phyloP scores from a whole-genome alignment of 2,329 filamentous ascomycete genomes.

The Bipolaris cookei region DNA sequence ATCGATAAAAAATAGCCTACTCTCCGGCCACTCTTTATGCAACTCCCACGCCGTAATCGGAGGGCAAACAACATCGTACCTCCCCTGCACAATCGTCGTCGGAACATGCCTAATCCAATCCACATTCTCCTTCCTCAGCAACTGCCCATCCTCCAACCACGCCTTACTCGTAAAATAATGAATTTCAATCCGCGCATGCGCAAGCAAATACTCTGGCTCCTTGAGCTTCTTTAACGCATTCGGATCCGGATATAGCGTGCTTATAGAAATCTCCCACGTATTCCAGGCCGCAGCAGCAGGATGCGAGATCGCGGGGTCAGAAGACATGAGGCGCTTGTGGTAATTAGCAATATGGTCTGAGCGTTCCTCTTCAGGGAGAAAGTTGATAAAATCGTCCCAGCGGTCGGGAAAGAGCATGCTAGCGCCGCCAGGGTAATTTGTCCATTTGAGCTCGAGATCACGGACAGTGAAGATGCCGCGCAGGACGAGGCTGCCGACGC shows the following conservation, averaged over 20 bases:
- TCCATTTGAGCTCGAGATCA: conserved; percentile 50
- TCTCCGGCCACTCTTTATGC: conserved; percentile 49
- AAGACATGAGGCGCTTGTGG: conserved; percentile 50
- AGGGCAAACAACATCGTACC: conserved; percentile 57
- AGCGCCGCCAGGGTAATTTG: conserved; percentile 33
- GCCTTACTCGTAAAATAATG: conserved; percentile 54
- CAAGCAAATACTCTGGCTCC: conserved; percentile 38
- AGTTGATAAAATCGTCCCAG: conserved; percentile 47
- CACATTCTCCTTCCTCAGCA: conserved; percentile 45
- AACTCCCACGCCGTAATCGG: conserved; percentile 53
- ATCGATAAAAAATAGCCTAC: conserved; percentile 40
- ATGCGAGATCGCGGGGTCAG: conserved; percentile 35
- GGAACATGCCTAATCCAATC: conserved; percentile 48
- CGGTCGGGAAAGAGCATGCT: conserved; percentile 50
- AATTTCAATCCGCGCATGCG: conserved; percentile 53
- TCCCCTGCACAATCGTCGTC: conserved; percentile 53
- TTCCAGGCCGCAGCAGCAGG: conserved; percentile 49
- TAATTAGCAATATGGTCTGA: conserved; percentile 48
- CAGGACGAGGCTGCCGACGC: conserved; percentile 50
- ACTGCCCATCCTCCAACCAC: conserved; percentile 53
- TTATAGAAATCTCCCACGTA: conserved; percentile 45
- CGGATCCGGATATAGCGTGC: conserved; percentile 35
- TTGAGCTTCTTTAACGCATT: conserved; percentile 27
- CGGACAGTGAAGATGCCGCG: conserved; percentile 53
- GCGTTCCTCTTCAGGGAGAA: conserved; percentile 49